Evolutionary conservation across 2,329 filamentous ascomycete species (phyloP), one percentile per base, ranked within the genome.

Genomic region (Calycina marina): DNA sequence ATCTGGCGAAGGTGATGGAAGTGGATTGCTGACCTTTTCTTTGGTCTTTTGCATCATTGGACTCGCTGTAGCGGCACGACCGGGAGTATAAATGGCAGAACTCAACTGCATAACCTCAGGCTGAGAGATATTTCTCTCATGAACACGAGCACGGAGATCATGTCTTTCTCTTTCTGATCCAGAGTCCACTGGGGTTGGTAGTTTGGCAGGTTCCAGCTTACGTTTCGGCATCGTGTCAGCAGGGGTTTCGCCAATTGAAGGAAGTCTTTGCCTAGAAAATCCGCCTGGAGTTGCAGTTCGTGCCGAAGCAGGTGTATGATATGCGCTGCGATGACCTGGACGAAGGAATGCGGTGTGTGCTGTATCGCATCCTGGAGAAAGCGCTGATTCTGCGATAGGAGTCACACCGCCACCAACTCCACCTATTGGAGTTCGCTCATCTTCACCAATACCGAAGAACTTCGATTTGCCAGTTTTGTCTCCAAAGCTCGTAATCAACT

Each of bases 401-500:
- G 88, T 96, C 1, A 81, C 69, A n/a, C 79, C 83, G 4, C 27
- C 27, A 28, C 25, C 14, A 12, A 28, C 25, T 1, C 75, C 76
- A 6, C 75, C 76, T 8, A 85, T 78, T 0, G 85, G 85, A 0
- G 85, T 93, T 43, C 62, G 62, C 6, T 69, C 69, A 20, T 64
- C 68, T 30, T 75, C 71, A 4, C 55, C 58, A 24, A 60, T 53
- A 0, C 62, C 59, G 44, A 76, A 72, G 56, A 82, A 74, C 55
- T 72, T 74, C 32, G 75, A 71, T 40, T 77, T 75, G 4, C 54
- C 60, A 4, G 58, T 59, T 28, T 63, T 62, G 29, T 75, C 71
- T 5, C 74, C 79, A 48, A 98, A 96, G 0, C 80, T 77, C 0
- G 90, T 96, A 47, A 96, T 92, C 2, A 96, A 69, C 54, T 92